phyloP scores from a whole-genome alignment of 2,329 filamentous ascomycete species.

The Elsinoe arachidis region DNA sequence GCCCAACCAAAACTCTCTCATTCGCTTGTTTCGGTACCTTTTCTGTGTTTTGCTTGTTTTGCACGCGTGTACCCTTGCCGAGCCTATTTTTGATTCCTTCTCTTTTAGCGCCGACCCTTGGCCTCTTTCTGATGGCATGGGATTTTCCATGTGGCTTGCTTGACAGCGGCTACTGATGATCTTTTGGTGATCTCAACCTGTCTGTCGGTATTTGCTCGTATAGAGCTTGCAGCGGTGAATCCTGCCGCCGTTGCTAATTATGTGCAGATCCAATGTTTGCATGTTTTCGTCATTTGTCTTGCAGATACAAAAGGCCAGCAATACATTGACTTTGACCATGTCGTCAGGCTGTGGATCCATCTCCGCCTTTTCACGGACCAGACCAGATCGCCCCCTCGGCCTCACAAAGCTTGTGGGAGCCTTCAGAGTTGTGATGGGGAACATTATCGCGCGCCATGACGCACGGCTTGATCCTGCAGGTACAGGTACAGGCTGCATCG shows the following conservation, averaged over 20 bases:
- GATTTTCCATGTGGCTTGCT: conserved; percentile 8
- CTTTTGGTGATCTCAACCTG: not conserved
- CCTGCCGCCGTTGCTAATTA: not conserved
- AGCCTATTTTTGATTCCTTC: conserved; percentile 6
- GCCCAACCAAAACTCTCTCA: not conserved
- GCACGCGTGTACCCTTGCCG: conserved; percentile 5
- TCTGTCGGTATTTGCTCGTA: not conserved
- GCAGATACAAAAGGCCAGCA: not conserved
- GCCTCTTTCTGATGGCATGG: not conserved
- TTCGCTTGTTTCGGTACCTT: not conserved
- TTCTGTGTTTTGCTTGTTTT: conserved; percentile 5
- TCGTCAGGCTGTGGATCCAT: conserved; percentile 11
- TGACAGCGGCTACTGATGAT: conserved; percentile 6
- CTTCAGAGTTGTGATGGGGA: too few species aligned
- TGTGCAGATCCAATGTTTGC: not conserved
- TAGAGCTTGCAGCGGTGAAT: not conserved
- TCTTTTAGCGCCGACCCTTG: conserved; percentile 2
- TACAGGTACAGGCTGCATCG: too few species aligned
- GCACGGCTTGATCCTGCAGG: too few species aligned
- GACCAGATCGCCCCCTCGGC: not conserved
- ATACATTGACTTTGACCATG: conserved; percentile 2
- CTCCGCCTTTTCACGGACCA: conserved; percentile 2
- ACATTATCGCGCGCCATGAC: too few species aligned
- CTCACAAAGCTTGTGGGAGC: too few species aligned
- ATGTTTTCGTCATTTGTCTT: not conserved